Conservation (phyloP, 208 protist species). For the Leishmania turanica region DNA sequence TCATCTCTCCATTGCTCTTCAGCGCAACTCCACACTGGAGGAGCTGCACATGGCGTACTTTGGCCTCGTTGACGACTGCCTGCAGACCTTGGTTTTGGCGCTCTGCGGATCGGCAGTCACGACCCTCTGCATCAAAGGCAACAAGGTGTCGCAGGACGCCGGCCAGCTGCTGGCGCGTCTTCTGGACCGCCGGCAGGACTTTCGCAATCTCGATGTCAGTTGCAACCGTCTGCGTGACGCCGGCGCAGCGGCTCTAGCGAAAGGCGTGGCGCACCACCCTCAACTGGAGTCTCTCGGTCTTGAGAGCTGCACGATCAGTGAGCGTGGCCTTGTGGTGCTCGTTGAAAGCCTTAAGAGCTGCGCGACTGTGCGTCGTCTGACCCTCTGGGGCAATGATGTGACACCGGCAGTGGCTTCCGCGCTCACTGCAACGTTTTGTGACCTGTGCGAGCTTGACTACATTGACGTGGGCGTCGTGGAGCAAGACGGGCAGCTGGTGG, state of each 20-base stretch:
- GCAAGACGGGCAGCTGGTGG: conserved; percentile 27
- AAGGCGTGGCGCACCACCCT: conserved; percentile 42
- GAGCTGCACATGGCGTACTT: conserved; percentile 60
- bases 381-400: conserved; percentile 82
- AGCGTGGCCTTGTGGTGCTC: conserved; percentile 48
- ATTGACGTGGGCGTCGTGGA: conserved; percentile 59
- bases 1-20: conserved; percentile 55
- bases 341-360: conserved; percentile 39
- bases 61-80: conserved; percentile 47
- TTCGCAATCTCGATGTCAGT: conserved; percentile 57
- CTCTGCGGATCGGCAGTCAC: conserved; percentile 50
- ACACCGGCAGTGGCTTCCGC: conserved; percentile 37
- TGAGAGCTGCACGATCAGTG: conserved; percentile 63
- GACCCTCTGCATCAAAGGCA: conserved; percentile 53
- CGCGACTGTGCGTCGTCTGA: conserved; percentile 37
- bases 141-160: conserved; percentile 71
- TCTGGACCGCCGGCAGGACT: conserved; percentile 59
- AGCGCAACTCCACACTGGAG: conserved; percentile 47
- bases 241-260: conserved; percentile 48
- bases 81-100: conserved; percentile 49
- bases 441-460: conserved; percentile 41
- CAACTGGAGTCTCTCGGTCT: conserved; percentile 42
- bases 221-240: conserved; percentile 68
- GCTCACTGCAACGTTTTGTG: conserved; percentile 46
- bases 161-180: conserved; percentile 55